Evolutionary conservation across 345 rosid genomes (phyloP), one percentile per base, ranked within the genome.

Genomic region (Camelina sativa): DNA sequence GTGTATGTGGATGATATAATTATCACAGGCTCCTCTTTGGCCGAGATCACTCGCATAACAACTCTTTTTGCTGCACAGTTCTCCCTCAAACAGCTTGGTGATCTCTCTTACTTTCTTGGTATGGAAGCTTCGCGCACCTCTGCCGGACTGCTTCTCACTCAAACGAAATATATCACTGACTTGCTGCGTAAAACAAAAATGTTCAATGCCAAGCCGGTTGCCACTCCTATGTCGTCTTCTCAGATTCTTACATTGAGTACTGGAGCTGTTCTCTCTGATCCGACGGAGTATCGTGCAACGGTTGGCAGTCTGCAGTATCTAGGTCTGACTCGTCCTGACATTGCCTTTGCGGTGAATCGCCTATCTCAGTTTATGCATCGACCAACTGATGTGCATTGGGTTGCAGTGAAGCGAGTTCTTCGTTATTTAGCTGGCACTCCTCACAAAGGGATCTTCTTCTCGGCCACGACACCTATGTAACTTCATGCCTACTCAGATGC

Each of bases 261-360:
- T 5, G 7, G 7, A 0, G 34, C 0, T 32, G 6, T 5, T 0
- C 34, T 32, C 7, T 1, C 34, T 0, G 15, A 51, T 20, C 28
- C 15, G 10, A 9, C 28, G 0, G 13, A 20, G 3, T 51, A 19
- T 10, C 28, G 28, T 9, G 13, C 55, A 1, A 20, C 7, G 0
- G 7, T 51, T 51, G 28, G 15, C 0, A 51, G 55, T 2, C 2
- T 51, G 0, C 7, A 51, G 0, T 51, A 51, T 10, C 13, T 51
- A 0, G 13, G 3, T 6, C 5, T 19, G 0, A 51, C 28, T 0
- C 2, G 3, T 0, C 28, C 13, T 0, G 15, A 51, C 2, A 51
- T 10, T 4, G 13, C 55, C 0, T 51, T 19, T 20, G 28, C 28
- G 0, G 13, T 20, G 0, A 51, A 51, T 1, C 0, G 3, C 0